Conservation (phyloP, 148 eudicot genomes). For the Nyssa sinensis region DNA sequence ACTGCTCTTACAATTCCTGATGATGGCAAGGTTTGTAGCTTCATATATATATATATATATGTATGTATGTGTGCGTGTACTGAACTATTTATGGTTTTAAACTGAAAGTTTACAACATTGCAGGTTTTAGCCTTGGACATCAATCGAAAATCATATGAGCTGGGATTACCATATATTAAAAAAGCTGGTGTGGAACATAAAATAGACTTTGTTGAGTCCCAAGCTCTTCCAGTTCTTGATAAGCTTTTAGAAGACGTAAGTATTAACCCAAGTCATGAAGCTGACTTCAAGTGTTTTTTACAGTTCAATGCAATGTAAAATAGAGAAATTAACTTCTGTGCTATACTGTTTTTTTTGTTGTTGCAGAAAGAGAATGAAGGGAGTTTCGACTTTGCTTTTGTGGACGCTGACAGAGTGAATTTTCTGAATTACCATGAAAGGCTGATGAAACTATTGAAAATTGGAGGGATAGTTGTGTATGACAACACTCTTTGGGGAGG, state of each 20-base stretch:
- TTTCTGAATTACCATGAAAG: conserved; percentile 53
- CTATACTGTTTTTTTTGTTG: too few species aligned
- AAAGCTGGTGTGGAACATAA: conserved; percentile 56
- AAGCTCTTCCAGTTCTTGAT: conserved; percentile 41
- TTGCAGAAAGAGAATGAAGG: conserved; percentile 43
- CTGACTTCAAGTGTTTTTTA: too few species aligned
- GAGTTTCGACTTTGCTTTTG: conserved; percentile 61
- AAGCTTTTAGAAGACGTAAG: conserved; percentile 38
- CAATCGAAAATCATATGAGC: conserved; percentile 32
- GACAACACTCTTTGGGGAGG: conserved; percentile 63
- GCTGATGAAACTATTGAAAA: conserved; percentile 48
- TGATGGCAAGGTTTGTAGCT: conserved; percentile 36
- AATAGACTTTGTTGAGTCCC: conserved; percentile 43
- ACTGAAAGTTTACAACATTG: neutral
- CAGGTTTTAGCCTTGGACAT: conserved; percentile 54
- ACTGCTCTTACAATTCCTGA: conserved; percentile 47
- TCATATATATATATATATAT: neutral
- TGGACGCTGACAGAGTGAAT: conserved; percentile 63
- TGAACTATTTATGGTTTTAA: neutral
- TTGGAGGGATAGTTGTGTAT: conserved; percentile 55
- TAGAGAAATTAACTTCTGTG: too few species aligned
- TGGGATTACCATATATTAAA: conserved; percentile 55
- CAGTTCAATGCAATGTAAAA: too few species aligned
- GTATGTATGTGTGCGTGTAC: neutral
- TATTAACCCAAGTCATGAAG: neutral